Percentiles rank a stretch among this genome's conserved stretches.
phyloP scores from a whole-genome alignment of 148 eudicot species.

The Hydrangea macrophylla region DNA sequence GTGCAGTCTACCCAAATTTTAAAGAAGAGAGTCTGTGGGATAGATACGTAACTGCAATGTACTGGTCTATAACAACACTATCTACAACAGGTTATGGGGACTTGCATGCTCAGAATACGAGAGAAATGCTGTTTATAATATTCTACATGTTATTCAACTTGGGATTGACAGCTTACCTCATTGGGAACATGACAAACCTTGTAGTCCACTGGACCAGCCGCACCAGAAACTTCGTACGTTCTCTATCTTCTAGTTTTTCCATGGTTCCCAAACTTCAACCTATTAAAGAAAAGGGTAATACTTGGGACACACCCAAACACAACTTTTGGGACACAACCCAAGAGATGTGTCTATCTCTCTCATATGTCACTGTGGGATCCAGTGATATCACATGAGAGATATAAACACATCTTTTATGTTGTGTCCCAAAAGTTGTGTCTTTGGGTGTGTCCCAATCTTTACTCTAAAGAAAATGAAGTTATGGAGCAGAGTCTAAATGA shows the following conservation, averaged over 20 bases:
- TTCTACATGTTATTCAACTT: constrained; percentile 85
- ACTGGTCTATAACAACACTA: constrained; percentile 90
- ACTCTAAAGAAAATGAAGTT: not conserved
- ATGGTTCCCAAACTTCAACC: not conserved
- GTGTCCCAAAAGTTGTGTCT: too few species aligned
- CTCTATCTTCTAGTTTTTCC: constrained; percentile 4
- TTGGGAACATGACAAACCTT: constrained; percentile 95
- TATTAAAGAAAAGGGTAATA: too few species aligned
- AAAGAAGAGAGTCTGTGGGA: constrained; percentile 61
- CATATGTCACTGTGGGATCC: too few species aligned
- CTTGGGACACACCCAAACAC: too few species aligned
- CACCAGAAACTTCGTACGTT: constrained; percentile 66
- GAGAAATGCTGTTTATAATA: constrained; percentile 76
- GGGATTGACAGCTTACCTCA: constrained; percentile 85
- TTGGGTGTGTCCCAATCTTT: too few species aligned
- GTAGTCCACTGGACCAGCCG: constrained; percentile 92
- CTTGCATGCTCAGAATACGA: constrained; percentile 70
- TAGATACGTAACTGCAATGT: constrained; percentile 64
- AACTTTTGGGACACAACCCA: too few species aligned
- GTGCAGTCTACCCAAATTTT: constrained; percentile 61
- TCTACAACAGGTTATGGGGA: constrained; percentile 95
- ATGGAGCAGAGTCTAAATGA: not conserved
- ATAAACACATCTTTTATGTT: too few species aligned
- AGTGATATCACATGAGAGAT: too few species aligned
- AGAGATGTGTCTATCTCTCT: too few species aligned